Evolutionary conservation across 306 rosid species (phyloP).

Genomic region (Prunus padus): DNA sequence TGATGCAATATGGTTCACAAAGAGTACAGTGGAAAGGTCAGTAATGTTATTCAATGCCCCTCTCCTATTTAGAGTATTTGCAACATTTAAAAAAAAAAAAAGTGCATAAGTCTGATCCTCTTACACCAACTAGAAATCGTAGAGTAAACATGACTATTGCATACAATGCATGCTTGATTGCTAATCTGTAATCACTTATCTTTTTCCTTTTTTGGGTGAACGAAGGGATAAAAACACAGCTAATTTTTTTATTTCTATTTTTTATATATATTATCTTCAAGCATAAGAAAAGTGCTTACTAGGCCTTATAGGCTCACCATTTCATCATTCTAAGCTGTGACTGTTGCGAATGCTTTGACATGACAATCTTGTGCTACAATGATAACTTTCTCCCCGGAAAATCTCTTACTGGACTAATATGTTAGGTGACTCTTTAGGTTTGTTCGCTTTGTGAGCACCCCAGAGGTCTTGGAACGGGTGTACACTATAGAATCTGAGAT

Average conservation of each 20-base stretch:
- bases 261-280: not conserved
- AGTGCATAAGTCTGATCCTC: not conserved
- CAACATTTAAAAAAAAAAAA: not conserved
- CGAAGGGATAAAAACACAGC: no score
- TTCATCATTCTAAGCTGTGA: constrained; percentile 3
- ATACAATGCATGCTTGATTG: constrained; percentile 8
- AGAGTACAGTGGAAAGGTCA: constrained; percentile 82
- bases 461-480: constrained; percentile 92
- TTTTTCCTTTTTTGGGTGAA: no score
- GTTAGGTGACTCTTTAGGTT: constrained; percentile 51
- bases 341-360: constrained; percentile 12
- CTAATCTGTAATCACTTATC: not conserved
- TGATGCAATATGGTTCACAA: constrained; percentile 77
- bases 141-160: not conserved
- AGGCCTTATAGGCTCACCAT: constrained; percentile 8
- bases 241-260: not conserved
- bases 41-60: constrained; percentile 8
- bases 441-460: constrained; percentile 96
- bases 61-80: constrained; percentile 2
- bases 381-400: not conserved
- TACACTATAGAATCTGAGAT: constrained; percentile 83
- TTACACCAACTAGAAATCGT: not conserved
- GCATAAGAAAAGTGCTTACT: not conserved
- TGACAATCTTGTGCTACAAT: constrained; percentile 4
- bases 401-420: constrained; percentile 21